A percentile compares a stretch with the other conserved stretches of the same genome.
These are phyloP conservation scores for Diaporthe sp. DNA, from an alignment of 2,329 filamentous ascomycete species.

Conservation along the genomic window DNA sequence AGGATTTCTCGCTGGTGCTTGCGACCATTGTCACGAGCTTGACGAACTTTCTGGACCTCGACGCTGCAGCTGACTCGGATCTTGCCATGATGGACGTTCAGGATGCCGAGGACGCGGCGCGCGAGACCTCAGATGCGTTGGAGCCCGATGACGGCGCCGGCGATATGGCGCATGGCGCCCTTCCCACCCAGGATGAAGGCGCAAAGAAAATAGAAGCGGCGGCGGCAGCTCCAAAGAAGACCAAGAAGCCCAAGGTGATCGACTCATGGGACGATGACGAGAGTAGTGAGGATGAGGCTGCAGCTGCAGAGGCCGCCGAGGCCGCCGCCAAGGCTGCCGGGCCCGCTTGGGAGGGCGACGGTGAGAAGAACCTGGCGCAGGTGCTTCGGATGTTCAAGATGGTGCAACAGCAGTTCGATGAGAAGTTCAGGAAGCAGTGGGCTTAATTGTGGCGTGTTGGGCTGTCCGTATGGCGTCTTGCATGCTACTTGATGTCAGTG, in stretches of 20 bases:
- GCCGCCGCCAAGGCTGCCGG: slow-evolving; percentile 1
- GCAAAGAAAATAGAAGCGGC: slow-evolving; percentile 39
- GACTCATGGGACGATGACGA: slow-evolving; percentile 59
- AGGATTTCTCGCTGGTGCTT: slow-evolving; percentile 66
- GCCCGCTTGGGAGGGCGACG: slow-evolving; percentile 47
- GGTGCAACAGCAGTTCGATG: slow-evolving; percentile 69
- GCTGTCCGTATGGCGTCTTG: background rate
- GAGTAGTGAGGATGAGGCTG: slow-evolving; percentile 45
- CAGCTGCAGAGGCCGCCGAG: slow-evolving; percentile 1
- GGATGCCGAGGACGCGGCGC: slow-evolving; percentile 45
- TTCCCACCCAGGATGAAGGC: slow-evolving; percentile 26
- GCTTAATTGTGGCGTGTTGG: slow-evolving; percentile 51
- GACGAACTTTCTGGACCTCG: slow-evolving; percentile 64
- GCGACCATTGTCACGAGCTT: slow-evolving; percentile 78
- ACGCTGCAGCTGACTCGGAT: slow-evolving; percentile 53
- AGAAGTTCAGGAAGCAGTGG: slow-evolving; percentile 72
- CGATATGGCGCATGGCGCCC: background rate
- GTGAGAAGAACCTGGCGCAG: slow-evolving; percentile 56
- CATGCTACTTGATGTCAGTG: background rate
- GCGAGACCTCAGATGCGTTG: slow-evolving; percentile 56
- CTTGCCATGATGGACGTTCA: slow-evolving; percentile 56
- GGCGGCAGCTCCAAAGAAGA: slow-evolving; percentile 29
- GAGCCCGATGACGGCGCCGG: slow-evolving; percentile 54
- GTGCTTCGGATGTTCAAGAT: slow-evolving; percentile 69
- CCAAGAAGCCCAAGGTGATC: slow-evolving; percentile 47